These are phyloP conservation scores for Ophiostoma novo-ulmi DNA, from an alignment of 2,329 filamentous ascomycete genomes.

Conservation along the genomic window DNA sequence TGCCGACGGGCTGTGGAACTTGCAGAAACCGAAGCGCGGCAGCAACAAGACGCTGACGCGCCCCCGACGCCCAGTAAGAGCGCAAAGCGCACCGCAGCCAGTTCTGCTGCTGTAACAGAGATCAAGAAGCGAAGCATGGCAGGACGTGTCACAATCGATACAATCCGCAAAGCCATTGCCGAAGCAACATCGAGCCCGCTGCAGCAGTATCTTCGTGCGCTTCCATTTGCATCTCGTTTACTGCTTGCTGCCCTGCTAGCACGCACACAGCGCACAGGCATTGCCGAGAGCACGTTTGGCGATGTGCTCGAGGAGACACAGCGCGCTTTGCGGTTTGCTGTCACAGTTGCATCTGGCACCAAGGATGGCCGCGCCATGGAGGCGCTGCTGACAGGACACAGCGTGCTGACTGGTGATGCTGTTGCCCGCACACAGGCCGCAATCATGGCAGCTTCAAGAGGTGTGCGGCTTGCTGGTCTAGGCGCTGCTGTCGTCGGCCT, in stretches of 20 bases:
- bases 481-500: slow-evolving; percentile 70
- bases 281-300: slow-evolving; percentile 80
- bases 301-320: slow-evolving; percentile 85
- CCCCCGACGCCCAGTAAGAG: slow-evolving; percentile 35
- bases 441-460: slow-evolving; percentile 26
- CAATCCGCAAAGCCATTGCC: slow-evolving; percentile 88
- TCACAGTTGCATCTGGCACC: slow-evolving; percentile 35
- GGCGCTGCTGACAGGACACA: slow-evolving; percentile 41
- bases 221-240: slow-evolving; percentile 78
- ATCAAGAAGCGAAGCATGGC: slow-evolving; percentile 36
- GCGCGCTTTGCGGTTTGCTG: slow-evolving; percentile 58
- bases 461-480: slow-evolving; percentile 33
- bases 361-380: slow-evolving; percentile 52
- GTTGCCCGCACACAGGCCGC: slow-evolving; percentile 21
- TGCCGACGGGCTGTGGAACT: slow-evolving; percentile 93
- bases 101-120: neutral
- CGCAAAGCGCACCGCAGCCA: neutral
- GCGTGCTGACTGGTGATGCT: slow-evolving; percentile 5
- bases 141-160: slow-evolving; percentile 78
- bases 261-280: slow-evolving; percentile 72
- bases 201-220: slow-evolving; percentile 77
- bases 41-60: slow-evolving; percentile 26
- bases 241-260: slow-evolving; percentile 78
- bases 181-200: slow-evolving; percentile 91
- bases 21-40: slow-evolving; percentile 64